These are phyloP conservation scores for Amanita brunnescens DNA, from an alignment of 768 basidiomycete genomes.

Conservation along the genomic window DNA sequence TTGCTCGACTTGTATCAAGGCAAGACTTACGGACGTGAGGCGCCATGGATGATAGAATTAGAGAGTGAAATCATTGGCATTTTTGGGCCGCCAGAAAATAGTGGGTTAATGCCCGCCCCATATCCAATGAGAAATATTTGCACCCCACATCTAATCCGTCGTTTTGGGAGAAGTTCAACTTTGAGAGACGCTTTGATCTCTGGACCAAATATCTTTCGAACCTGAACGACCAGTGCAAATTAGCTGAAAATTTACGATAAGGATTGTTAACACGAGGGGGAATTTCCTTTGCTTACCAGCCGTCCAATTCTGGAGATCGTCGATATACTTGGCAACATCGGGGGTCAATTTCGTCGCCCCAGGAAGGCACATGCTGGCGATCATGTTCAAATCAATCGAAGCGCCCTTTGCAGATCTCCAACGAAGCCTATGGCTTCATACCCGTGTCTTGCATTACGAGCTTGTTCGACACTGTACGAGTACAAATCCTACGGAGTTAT, in stretches of 20 bases:
- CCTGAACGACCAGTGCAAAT: constrained; percentile 58
- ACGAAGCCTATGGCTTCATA: constrained; percentile 54
- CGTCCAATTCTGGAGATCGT: constrained; percentile 58
- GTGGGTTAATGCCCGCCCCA: background rate
- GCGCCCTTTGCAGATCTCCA: constrained; percentile 48
- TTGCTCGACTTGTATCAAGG: no score
- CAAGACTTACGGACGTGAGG: no score
- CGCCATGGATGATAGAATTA: no score
- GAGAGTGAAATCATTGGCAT: no score
- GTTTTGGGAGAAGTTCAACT: constrained; percentile 35
- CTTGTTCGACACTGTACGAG: constrained; percentile 67
- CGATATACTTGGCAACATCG: constrained; percentile 44
- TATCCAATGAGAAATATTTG: background rate
- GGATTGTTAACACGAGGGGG: background rate
- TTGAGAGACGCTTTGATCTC: constrained; percentile 37
- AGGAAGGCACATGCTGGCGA: constrained; percentile 40
- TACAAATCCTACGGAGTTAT: constrained; percentile 48
- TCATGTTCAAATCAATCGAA: constrained; percentile 47
- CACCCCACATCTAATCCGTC: background rate
- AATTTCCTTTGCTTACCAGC: constrained; percentile 16
- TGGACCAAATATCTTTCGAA: constrained; percentile 48
- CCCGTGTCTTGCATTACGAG: constrained; percentile 51
- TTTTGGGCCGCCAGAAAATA: no score
- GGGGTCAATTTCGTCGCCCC: constrained; percentile 49
- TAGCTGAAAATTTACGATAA: constrained; percentile 22